A percentile compares a stretch with the other conserved stretches of the same genome.
Evolutionary conservation across 306 rosid genomes (phyloP).

Genomic region (Pachyrhizus erosus): DNA sequence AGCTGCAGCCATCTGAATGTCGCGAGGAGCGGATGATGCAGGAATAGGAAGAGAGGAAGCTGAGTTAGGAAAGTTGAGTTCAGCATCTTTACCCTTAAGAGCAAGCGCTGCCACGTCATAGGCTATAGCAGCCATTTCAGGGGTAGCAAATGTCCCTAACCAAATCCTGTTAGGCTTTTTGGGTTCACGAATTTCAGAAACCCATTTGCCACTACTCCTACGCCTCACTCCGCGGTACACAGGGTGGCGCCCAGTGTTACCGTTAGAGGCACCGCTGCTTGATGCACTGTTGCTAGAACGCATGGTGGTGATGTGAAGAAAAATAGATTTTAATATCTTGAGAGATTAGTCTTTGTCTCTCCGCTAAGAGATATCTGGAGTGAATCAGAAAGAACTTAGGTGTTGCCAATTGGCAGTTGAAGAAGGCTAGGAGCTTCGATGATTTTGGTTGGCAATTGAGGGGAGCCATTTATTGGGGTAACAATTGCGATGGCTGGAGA

Average conservation of each 20-base stretch:
- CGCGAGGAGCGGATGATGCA: constrained; percentile 72
- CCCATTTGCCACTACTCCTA: constrained; percentile 59
- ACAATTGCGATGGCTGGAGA: constrained; percentile 9
- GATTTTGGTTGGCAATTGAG: constrained; percentile 49
- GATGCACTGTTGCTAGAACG: constrained; percentile 27
- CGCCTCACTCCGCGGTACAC: constrained; percentile 59
- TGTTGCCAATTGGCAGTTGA: constrained; percentile 49
- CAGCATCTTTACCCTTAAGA: constrained; percentile 77
- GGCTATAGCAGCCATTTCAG: constrained; percentile 96
- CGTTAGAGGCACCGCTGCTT: constrained; percentile 26
- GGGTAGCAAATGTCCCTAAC: constrained; percentile 87
- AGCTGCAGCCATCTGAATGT: constrained; percentile 82
- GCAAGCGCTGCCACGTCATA: constrained; percentile 94
- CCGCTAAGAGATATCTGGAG: not conserved
- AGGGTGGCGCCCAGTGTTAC: constrained; percentile 44
- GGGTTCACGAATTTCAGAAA: constrained; percentile 60
- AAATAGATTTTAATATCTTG: not conserved
- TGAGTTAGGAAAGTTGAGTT: constrained; percentile 84
- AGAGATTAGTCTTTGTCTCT: not conserved
- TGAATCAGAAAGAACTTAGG: not conserved
- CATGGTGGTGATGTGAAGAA: constrained; percentile 33
- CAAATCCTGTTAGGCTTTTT: constrained; percentile 68
- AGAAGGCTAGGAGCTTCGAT: not conserved
- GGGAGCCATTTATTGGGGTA: constrained; percentile 47
- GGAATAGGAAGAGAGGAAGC: constrained; percentile 84